Conservation (phyloP, 2,329 filamentous ascomycete genomes). For the Cladosporium austrohemisphaericum region DNA sequence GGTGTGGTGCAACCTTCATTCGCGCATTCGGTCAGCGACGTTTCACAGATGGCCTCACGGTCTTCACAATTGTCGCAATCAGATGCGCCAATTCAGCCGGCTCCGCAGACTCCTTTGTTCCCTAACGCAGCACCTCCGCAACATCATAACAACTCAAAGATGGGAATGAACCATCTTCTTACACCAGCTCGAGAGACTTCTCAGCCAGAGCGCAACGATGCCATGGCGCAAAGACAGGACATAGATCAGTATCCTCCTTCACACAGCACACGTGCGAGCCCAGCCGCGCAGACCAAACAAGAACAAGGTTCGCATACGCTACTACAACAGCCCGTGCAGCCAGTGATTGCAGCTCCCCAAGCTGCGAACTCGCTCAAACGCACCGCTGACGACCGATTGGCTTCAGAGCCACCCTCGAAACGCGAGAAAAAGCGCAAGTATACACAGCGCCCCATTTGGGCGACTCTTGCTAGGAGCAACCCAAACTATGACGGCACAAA, state of each 20-base stretch:
- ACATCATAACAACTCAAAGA: constrained; percentile 27
- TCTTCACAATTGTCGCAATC: constrained; percentile 9
- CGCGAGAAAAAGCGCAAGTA: constrained; percentile 29
- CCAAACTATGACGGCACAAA: constrained; percentile 22
- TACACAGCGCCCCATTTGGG: constrained; percentile 32
- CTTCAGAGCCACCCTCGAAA: constrained; percentile 27
- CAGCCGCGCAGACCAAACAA: background rate
- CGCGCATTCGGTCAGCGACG: constrained; percentile 19
- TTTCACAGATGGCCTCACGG: constrained; percentile 22
- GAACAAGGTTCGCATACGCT: background rate
- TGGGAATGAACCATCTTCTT: constrained; percentile 31
- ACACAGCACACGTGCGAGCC: background rate
- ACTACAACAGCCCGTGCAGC: constrained; percentile 9
- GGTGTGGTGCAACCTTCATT: constrained; percentile 19
- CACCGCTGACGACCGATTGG: constrained; percentile 23
- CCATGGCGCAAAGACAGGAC: constrained; percentile 2
- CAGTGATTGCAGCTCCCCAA: background rate
- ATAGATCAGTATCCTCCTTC: background rate
- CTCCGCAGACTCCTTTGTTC: constrained; percentile 14
- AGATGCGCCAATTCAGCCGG: constrained; percentile 4
- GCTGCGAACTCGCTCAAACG: constrained; percentile 21
- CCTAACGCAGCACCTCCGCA: constrained; percentile 18
- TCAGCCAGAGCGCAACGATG: constrained; percentile 2
- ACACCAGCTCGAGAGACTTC: constrained; percentile 26
- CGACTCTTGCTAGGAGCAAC: constrained; percentile 28